These are phyloP conservation scores for Hygrophila difformis DNA, from an alignment of 257 asterid species.

Conservation along the genomic window DNA sequence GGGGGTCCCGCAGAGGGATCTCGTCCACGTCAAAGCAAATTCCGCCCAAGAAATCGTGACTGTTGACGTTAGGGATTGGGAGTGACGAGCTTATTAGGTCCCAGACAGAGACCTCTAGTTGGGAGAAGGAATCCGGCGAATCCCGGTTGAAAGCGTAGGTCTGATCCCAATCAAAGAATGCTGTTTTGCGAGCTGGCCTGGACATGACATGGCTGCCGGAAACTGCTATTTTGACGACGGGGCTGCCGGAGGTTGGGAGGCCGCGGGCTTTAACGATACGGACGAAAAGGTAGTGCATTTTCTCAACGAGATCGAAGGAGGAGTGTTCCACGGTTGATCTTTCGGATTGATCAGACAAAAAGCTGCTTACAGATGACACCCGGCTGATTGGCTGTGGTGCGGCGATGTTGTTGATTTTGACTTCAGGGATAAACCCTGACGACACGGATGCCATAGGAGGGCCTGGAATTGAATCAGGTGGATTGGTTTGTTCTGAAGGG, in stretches of 20 bases:
- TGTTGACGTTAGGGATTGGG: constrained; percentile 29
- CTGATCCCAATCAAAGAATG: constrained; percentile 71
- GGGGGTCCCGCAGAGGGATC: constrained; percentile 85
- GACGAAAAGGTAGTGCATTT: constrained; percentile 76
- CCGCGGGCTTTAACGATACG: constrained; percentile 73
- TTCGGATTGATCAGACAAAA: constrained; percentile 54
- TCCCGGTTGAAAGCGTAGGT: constrained; percentile 68
- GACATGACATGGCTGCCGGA: constrained; percentile 67
- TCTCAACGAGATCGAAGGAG: constrained; percentile 82
- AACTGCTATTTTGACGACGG: constrained; percentile 62
- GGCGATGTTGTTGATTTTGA: constrained; percentile 31
- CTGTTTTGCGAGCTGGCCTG: constrained; percentile 56
- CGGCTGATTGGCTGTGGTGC: constrained; percentile 66
- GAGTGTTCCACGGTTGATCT: constrained; percentile 48
- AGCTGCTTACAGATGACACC: constrained; percentile 66
- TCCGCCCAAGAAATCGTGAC: constrained; percentile 69
- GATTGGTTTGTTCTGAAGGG: constrained; percentile 11
- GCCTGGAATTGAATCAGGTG: constrained; percentile 21
- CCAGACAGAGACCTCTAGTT: constrained; percentile 77
- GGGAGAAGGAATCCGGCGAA: constrained; percentile 53
- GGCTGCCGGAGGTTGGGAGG: constrained; percentile 59
- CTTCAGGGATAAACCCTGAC: constrained; percentile 29
- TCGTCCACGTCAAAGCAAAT: constrained; percentile 80
- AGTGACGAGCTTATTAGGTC: constrained; percentile 29
- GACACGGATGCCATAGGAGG: constrained; percentile 45